Conservation (phyloP, 106 monocot species). For the Dioscorea dumetorum region DNA sequence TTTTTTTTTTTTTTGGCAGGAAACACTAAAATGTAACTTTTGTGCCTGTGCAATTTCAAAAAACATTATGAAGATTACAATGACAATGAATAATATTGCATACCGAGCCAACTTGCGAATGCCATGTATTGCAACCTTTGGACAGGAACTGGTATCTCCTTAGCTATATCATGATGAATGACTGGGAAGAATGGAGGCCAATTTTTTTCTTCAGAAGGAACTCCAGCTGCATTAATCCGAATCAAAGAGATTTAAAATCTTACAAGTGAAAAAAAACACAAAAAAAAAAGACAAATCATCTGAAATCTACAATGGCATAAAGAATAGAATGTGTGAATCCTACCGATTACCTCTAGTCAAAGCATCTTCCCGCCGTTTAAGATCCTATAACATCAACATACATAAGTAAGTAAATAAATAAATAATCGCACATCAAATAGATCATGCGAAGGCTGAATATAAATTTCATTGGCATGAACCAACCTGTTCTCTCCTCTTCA, state of each 20-base stretch:
- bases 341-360: slow-evolving; percentile 19
- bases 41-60: too few species aligned
- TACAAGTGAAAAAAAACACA: neutral
- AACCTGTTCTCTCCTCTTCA: slow-evolving; percentile 58
- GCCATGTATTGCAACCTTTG: slow-evolving; percentile 92
- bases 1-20: too few species aligned
- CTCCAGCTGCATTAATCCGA: slow-evolving; percentile 56
- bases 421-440: neutral
- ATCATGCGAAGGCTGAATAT: neutral
- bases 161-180: slow-evolving; percentile 94
- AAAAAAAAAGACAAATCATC: neutral
- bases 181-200: slow-evolving; percentile 97
- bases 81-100: neutral
- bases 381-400: slow-evolving; percentile 17
- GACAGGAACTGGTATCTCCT: slow-evolving; percentile 87
- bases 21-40: too few species aligned
- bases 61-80: neutral
- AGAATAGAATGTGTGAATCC: too few species aligned
- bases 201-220: slow-evolving; percentile 75
- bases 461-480: neutral
- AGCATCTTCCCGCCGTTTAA: slow-evolving; percentile 41
- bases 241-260: neutral
- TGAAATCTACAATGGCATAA: too few species aligned
- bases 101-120: slow-evolving; percentile 96
- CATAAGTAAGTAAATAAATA: neutral